Conservation (phyloP, 1,284 basidiomycete genomes). For the Tilletia caries region DNA sequence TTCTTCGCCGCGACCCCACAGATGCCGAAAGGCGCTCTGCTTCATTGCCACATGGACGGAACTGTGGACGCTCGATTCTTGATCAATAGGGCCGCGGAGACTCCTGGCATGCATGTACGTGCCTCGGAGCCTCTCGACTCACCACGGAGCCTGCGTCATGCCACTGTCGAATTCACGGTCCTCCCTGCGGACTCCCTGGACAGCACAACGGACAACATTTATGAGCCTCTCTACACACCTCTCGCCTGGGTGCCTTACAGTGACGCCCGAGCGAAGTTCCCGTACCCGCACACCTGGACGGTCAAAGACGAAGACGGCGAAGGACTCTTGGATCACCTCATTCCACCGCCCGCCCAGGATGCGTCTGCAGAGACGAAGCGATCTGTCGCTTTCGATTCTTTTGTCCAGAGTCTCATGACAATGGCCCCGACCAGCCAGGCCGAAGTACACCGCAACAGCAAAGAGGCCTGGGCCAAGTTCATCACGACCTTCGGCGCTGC, state of each 20-base stretch:
- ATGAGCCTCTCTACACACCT: slow-evolving; percentile 20
- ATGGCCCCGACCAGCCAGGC: slow-evolving; percentile 27
- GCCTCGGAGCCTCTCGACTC: slow-evolving; percentile 26
- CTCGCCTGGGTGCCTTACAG: slow-evolving; percentile 33
- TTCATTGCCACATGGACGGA: slow-evolving; percentile 46
- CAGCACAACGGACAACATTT: slow-evolving; percentile 19
- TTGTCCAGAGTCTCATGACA: slow-evolving; percentile 36
- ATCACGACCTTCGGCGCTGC: slow-evolving; percentile 36
- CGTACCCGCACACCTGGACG: slow-evolving; percentile 28
- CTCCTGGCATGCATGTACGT: slow-evolving; percentile 30
- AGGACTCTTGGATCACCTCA: background rate
- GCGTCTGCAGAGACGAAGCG: slow-evolving; percentile 2
- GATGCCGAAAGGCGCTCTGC: slow-evolving; percentile 39
- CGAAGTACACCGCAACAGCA: slow-evolving; percentile 24
- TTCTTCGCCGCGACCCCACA: background rate
- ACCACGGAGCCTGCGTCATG: slow-evolving; percentile 25
- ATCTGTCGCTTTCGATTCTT: slow-evolving; percentile 30
- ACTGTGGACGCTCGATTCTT: slow-evolving; percentile 37
- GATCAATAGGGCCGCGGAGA: slow-evolving; percentile 23
- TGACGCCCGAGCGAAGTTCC: slow-evolving; percentile 24
- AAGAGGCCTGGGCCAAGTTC: slow-evolving; percentile 43
- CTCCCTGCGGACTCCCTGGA: slow-evolving; percentile 4
- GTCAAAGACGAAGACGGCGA: background rate
- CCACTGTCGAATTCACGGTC: slow-evolving; percentile 15
- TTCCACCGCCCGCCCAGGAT: background rate